These are phyloP conservation scores for Penicillium hordei DNA, from an alignment of 2,329 filamentous ascomycete species.

Conservation along the genomic window DNA sequence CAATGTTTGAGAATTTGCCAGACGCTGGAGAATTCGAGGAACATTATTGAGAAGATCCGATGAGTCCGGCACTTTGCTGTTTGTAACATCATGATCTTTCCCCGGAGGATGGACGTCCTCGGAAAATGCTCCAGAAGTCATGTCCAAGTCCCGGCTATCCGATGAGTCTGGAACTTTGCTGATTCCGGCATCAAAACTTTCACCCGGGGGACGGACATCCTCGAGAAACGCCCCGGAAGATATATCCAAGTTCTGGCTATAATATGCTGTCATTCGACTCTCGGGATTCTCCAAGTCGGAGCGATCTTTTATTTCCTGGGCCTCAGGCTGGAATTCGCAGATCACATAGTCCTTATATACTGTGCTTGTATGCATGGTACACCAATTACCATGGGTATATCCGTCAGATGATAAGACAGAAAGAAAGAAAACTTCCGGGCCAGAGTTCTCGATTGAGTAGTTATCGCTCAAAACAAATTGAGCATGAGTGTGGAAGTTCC, in stretches of 20 bases:
- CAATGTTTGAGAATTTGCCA: slow-evolving; percentile 68
- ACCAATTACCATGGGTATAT: slow-evolving; percentile 71
- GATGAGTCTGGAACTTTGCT: slow-evolving; percentile 31
- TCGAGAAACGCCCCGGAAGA: neutral
- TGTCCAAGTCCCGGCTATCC: neutral
- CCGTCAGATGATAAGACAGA: slow-evolving; percentile 60
- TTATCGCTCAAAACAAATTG: slow-evolving; percentile 81
- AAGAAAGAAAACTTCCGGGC: slow-evolving; percentile 80
- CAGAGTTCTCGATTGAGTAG: slow-evolving; percentile 68
- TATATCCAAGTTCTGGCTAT: neutral
- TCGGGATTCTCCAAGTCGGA: neutral
- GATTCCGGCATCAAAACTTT: neutral
- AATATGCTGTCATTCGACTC: neutral
- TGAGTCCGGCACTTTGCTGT: neutral
- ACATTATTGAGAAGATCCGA: slow-evolving; percentile 83
- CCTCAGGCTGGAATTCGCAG: slow-evolving; percentile 80
- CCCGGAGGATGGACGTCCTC: neutral
- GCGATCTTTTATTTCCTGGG: neutral
- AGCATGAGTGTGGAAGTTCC: slow-evolving; percentile 77
- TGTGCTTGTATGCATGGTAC: slow-evolving; percentile 75
- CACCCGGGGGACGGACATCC: neutral
- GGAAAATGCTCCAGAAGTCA: neutral
- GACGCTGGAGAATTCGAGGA: slow-evolving; percentile 82
- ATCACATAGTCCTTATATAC: slow-evolving; percentile 68
- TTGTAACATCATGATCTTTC: neutral